Conservation (phyloP, 1,284 basidiomycete genomes). For the Cryptococcus maquisensis region DNA sequence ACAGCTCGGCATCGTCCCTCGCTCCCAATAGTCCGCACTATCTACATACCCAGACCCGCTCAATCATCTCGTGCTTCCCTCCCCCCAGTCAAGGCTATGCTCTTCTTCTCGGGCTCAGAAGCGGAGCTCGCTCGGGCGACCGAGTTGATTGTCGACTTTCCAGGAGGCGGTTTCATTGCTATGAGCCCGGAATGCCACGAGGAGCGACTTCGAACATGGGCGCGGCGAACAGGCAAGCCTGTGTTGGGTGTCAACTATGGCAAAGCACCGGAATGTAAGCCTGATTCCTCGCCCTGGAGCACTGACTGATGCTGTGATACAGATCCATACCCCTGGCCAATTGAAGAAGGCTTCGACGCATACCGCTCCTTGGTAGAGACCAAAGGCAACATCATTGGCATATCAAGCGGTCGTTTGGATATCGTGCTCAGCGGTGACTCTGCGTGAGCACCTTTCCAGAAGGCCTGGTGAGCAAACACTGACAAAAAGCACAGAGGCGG, state of each 20-base stretch:
- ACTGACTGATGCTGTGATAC: background rate
- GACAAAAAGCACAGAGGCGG: slow-evolving; percentile 60
- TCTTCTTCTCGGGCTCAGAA: slow-evolving; percentile 76
- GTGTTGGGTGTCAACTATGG: slow-evolving; percentile 88
- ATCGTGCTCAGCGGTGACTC: slow-evolving; percentile 83
- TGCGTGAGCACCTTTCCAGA: slow-evolving; percentile 61
- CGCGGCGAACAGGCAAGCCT: slow-evolving; percentile 70
- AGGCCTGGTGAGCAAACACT: background rate
- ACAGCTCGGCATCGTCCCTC: slow-evolving; percentile 57
- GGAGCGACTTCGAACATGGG: slow-evolving; percentile 85
- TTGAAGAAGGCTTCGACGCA: slow-evolving; percentile 88
- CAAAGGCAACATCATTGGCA: slow-evolving; percentile 71
- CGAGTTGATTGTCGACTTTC: slow-evolving; percentile 84
- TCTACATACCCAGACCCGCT: slow-evolving; percentile 75
- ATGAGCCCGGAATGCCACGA: slow-evolving; percentile 95
- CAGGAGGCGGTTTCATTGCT: slow-evolving; percentile 92
- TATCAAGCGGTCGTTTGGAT: slow-evolving; percentile 65
- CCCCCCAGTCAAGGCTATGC: slow-evolving; percentile 69
- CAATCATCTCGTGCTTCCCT: slow-evolving; percentile 66
- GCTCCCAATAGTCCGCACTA: slow-evolving; percentile 66
- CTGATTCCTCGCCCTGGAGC: background rate
- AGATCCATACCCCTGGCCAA: slow-evolving; percentile 94
- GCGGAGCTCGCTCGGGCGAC: slow-evolving; percentile 63
- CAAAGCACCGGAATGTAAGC: slow-evolving; percentile 89
- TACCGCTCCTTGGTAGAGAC: slow-evolving; percentile 79